phyloP scores from a whole-genome alignment of 192 early-diverging fungal species.

The Podila clonocystis region DNA sequence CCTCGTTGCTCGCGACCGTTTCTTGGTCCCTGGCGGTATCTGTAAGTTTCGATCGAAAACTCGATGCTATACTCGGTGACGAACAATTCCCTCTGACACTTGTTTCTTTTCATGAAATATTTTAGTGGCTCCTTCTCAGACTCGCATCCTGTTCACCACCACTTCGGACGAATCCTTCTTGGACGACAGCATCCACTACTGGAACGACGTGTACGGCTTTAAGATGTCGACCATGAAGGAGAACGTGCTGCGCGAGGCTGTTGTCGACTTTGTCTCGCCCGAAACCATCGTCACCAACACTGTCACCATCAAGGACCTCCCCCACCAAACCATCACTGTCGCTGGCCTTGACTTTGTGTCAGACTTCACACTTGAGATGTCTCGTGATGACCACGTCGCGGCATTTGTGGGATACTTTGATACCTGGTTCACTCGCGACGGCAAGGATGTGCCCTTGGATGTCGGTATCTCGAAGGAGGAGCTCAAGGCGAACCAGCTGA shows the following conservation, averaged over 20 bases:
- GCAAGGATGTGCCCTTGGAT: constrained; percentile 80
- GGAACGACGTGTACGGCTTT: constrained; percentile 68
- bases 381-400: constrained; percentile 88
- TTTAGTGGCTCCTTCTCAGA: constrained; percentile 54
- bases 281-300: constrained; percentile 85
- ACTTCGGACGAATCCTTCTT: constrained; percentile 95
- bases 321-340: constrained; percentile 88
- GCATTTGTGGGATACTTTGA: constrained; percentile 98
- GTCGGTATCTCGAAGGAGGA: constrained; percentile 42
- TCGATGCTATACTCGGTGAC: constrained; percentile 69
- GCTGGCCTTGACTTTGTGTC: constrained; percentile 86
- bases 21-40: constrained; percentile 81
- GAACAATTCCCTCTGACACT: background rate
- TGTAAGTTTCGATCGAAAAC: constrained; percentile 86
- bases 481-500: constrained; percentile 37
- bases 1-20: constrained; percentile 94
- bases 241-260: constrained; percentile 86
- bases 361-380: constrained; percentile 82
- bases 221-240: constrained; percentile 95
- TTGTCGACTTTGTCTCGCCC: constrained; percentile 95
- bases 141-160: constrained; percentile 69
- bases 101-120: too few species aligned
- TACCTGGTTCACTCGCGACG: constrained; percentile 92
- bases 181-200: constrained; percentile 69
- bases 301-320: constrained; percentile 76